phyloP scores from a whole-genome alignment of 169 alveolate species.

The Ichthyophthirius multifiliis region DNA sequence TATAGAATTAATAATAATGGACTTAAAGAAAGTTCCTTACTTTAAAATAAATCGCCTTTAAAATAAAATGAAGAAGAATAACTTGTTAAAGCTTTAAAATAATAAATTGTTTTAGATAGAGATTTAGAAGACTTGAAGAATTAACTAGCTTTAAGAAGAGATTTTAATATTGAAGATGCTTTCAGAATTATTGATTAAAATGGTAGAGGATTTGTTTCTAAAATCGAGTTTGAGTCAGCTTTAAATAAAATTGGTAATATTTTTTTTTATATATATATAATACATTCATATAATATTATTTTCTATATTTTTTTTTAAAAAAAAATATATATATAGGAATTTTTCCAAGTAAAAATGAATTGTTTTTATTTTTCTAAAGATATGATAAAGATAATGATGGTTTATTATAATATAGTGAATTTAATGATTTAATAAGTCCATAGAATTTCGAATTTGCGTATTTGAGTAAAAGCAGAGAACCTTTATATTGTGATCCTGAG shows the following conservation, averaged over 20 bases:
- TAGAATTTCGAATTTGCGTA: neutral
- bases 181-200: conserved; percentile 60
- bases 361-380: conserved; percentile 32
- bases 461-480: neutral
- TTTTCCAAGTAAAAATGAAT: conserved; percentile 44
- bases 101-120: conserved; percentile 37
- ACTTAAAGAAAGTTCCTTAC: too few species aligned
- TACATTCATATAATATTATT: too few species aligned
- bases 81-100: conserved; percentile 19
- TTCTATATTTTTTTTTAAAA: too few species aligned
- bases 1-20: too few species aligned
- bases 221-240: conserved; percentile 40
- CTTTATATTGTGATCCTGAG: neutral
- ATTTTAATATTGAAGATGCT: conserved; percentile 72
- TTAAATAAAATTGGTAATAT: conserved; percentile 24
- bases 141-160: conserved; percentile 50
- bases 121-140: conserved; percentile 58
- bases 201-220: conserved; percentile 45
- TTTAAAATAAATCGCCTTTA: too few species aligned
- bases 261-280: too few species aligned
- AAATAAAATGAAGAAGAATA: conserved; percentile 20
- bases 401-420: conserved; percentile 35
- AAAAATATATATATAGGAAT: too few species aligned
- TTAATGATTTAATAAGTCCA: conserved; percentile 40
- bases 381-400: conserved; percentile 40